phyloP scores from a whole-genome alignment of 1,284 basidiomycete species.

The Tylopilus sp. region DNA sequence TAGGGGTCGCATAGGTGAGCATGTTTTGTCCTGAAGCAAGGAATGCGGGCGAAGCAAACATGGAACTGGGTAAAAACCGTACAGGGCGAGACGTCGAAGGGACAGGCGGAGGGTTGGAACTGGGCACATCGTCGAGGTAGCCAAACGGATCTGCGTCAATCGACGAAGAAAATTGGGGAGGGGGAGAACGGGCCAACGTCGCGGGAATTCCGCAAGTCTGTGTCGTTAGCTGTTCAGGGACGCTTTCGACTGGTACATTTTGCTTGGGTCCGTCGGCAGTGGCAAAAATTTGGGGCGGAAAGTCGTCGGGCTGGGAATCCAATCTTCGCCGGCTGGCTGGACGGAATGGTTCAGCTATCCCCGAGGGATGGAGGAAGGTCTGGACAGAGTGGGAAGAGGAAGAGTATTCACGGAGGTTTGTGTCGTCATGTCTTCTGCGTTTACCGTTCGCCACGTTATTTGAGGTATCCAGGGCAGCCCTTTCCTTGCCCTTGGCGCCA shows the following conservation, averaged over 20 bases:
- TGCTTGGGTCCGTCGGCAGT: background rate
- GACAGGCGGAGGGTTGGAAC: slow-evolving; percentile 23
- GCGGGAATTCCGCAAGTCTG: background rate
- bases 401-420: slow-evolving; percentile 49
- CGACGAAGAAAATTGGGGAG: slow-evolving; percentile 8
- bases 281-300: slow-evolving; percentile 7
- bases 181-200: background rate
- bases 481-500: slow-evolving; percentile 54
- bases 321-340: slow-evolving; percentile 46
- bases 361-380: slow-evolving; percentile 46
- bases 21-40: slow-evolving; percentile 38
- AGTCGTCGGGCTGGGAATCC: slow-evolving; percentile 20
- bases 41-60: slow-evolving; percentile 36
- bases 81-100: slow-evolving; percentile 33
- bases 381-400: slow-evolving; percentile 52
- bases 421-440: slow-evolving; percentile 54
- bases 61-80: slow-evolving; percentile 32
- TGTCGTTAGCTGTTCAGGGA: background rate
- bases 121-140: slow-evolving; percentile 42
- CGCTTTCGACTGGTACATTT: background rate
- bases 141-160: slow-evolving; percentile 47
- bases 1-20: slow-evolving; percentile 47
- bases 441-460: slow-evolving; percentile 37
- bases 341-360: slow-evolving; percentile 30
- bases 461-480: slow-evolving; percentile 14